Conservation (phyloP, 352 stramenopile species). For the Phytopythium litorale region DNA sequence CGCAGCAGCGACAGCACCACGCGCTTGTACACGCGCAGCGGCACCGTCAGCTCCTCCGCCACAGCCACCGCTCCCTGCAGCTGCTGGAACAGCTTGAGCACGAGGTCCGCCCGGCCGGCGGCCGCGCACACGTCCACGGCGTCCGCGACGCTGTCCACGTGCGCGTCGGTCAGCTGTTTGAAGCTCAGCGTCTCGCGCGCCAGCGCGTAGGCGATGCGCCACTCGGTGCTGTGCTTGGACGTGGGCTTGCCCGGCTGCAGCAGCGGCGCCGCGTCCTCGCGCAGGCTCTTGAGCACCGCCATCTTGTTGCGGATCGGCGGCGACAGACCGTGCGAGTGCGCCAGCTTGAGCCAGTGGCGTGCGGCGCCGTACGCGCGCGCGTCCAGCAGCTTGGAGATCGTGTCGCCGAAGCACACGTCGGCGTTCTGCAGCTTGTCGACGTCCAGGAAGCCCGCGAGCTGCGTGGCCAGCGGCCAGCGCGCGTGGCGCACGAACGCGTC, state of each 20-base stretch:
- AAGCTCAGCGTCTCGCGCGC: constrained; percentile 71
- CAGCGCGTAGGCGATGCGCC: constrained; percentile 71
- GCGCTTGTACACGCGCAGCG: constrained; percentile 69
- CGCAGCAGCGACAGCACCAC: constrained; percentile 51
- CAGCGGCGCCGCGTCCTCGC: constrained; percentile 14
- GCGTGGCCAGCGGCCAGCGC: constrained; percentile 49
- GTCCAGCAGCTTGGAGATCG: constrained; percentile 76
- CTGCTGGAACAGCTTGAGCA: constrained; percentile 47
- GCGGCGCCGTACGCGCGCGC: constrained; percentile 42
- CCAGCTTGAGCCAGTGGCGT: constrained; percentile 55
- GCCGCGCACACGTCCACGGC: constrained; percentile 60
- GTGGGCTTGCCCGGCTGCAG: constrained; percentile 9
- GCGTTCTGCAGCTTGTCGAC: constrained; percentile 41
- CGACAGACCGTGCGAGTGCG: constrained; percentile 40
- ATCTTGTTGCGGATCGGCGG: constrained; percentile 69
- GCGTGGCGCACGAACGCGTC: constrained; percentile 67
- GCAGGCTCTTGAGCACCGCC: constrained; percentile 37
- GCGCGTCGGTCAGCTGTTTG: constrained; percentile 51
- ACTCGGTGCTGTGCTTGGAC: constrained; percentile 26
- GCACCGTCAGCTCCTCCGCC: constrained; percentile 19
- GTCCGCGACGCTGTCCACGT: constrained; percentile 68
- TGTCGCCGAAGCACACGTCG: constrained; percentile 65
- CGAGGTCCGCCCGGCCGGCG: constrained; percentile 43
- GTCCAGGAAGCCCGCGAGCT: constrained; percentile 50
- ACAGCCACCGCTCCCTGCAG: constrained; percentile 15